Evolutionary conservation across 192 early-diverging fungal genomes (phyloP), one percentile per base, ranked within the genome.

Genomic region (Coemansia sp.): DNA sequence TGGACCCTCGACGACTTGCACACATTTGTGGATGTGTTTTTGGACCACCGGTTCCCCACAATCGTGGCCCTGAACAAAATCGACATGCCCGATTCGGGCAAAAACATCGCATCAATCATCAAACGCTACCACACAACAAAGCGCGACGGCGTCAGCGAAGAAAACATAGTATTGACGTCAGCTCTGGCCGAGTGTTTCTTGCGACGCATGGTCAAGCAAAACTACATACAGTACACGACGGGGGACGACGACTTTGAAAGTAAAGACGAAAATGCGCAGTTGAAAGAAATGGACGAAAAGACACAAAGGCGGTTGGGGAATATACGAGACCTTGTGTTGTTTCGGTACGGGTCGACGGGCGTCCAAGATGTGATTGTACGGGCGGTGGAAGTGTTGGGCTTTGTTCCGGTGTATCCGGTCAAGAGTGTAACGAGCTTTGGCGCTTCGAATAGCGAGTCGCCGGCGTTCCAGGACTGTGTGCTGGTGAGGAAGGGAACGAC

Each of bases 31-130:
- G 67, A 80, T 26, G 83, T 65, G 19, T 94, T 94, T 65, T 59
- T 94, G 60, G 87, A 91, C 38, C 83, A 84, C 58, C 84, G 91
- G 9, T 94, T 94, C 60, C 92, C 92, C 10, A 94, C 91, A 0
- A 65, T 94, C 47, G 85, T 94, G 37, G 89, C 91, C 3, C 75
- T 94, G 28, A 94, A 94, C 81, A 94, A 94, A 59, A 92, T 94
- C 40, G 92, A 94, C 61, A 82, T 91, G 64, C 85, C 92, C 1
- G 92, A 93, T 46, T 76, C 89, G 1, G 91, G 90, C 69, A 90
- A 89, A 68, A 92, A 93, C 68, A 91, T 94, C 55, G 85, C 88
- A 20, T 79, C 86, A 26, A 92, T 94, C 28, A 80, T 86, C 66
- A 67, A 87, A 10, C 88, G 89, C 66, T 94, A 93, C 60, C 36